Percentiles rank a stretch among this genome's conserved stretches.
Evolutionary conservation across 2,329 filamentous ascomycete genomes (phyloP).

Genomic region (Pseudogymnoascus sp.): DNA sequence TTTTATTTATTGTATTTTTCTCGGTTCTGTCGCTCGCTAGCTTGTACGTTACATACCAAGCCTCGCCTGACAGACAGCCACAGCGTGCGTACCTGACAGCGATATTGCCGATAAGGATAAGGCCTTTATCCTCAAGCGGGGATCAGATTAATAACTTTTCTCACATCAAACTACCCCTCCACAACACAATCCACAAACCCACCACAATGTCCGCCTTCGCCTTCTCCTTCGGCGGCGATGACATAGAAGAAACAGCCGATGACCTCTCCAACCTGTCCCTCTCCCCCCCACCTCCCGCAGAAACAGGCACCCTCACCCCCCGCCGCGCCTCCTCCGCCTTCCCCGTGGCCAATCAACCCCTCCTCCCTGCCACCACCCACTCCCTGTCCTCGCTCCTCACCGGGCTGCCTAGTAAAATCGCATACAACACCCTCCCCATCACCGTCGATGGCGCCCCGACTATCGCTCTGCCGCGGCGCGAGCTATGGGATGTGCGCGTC

Average conservation of each 20-base stretch:
- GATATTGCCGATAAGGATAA: conserved; percentile 1
- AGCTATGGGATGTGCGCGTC: conserved; percentile 73
- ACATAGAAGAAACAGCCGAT: conserved; percentile 44
- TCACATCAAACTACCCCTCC: conserved; percentile 4
- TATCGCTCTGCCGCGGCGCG: conserved; percentile 59
- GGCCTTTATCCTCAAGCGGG: not conserved
- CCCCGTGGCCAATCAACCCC: conserved; percentile 53
- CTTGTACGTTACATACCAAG: not conserved
- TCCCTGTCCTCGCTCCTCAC: conserved; percentile 44
- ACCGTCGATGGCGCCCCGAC: conserved; percentile 49
- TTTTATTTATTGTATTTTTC: not conserved
- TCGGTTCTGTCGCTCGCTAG: not conserved
- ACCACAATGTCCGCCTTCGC: conserved; percentile 26
- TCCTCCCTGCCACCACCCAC: conserved; percentile 49
- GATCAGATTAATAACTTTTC: conserved; percentile 8
- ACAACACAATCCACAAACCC: not conserved
- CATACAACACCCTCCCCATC: conserved; percentile 57
- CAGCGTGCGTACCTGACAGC: not conserved
- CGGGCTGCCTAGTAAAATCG: conserved; percentile 64
- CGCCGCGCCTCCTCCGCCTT: conserved; percentile 40
- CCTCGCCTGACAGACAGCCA: not conserved
- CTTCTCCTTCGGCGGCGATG: conserved; percentile 56
- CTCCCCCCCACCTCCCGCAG: conserved; percentile 22
- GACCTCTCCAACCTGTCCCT: conserved; percentile 8
- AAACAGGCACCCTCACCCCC: conserved; percentile 25